A percentile compares a stretch with the other conserved stretches of the same genome.
phyloP scores from a whole-genome alignment of 2,329 filamentous ascomycete genomes.

The Trichoderma sp. region DNA sequence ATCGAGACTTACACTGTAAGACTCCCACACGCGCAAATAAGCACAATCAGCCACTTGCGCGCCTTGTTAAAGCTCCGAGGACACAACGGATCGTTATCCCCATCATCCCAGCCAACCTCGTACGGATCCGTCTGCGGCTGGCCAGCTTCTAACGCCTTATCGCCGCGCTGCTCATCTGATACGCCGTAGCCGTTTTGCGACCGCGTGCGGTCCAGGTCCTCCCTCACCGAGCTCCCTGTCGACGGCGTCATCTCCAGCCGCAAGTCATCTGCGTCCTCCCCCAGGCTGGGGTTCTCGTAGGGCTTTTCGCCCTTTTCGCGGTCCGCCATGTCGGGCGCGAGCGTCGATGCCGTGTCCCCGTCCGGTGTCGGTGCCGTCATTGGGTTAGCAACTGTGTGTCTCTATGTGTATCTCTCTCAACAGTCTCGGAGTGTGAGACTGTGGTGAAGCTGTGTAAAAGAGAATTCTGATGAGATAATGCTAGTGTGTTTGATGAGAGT shows the following conservation, averaged over 20 bases:
- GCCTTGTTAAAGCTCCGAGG: conserved; percentile 65
- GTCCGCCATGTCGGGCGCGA: conserved; percentile 5
- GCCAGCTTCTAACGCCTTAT: neutral
- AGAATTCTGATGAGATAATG: neutral
- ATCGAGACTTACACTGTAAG: conserved; percentile 72
- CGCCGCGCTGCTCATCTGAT: conserved; percentile 30
- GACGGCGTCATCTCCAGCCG: neutral
- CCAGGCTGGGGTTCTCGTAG: neutral
- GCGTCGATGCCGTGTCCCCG: conserved; percentile 12
- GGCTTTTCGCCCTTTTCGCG: neutral
- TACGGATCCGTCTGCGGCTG: conserved; percentile 48
- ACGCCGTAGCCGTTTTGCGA: conserved; percentile 48
- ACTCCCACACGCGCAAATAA: conserved; percentile 70
- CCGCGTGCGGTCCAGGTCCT: conserved; percentile 23
- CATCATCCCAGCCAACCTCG: conserved; percentile 54
- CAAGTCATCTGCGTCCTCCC: neutral
- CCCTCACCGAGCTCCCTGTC: neutral
- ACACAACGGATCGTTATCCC: conserved; percentile 68
- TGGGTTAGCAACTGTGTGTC: neutral
- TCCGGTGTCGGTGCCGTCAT: neutral
- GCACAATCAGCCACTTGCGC: conserved; percentile 78
- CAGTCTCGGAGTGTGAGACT: too few species aligned
- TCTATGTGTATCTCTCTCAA: neutral
- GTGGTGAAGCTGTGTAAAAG: neutral
- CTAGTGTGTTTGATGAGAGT: neutral